Percentiles rank a stretch among this genome's conserved stretches.
phyloP scores from a whole-genome alignment of 345 rosid genomes.

The Ceriops zippeliana region DNA sequence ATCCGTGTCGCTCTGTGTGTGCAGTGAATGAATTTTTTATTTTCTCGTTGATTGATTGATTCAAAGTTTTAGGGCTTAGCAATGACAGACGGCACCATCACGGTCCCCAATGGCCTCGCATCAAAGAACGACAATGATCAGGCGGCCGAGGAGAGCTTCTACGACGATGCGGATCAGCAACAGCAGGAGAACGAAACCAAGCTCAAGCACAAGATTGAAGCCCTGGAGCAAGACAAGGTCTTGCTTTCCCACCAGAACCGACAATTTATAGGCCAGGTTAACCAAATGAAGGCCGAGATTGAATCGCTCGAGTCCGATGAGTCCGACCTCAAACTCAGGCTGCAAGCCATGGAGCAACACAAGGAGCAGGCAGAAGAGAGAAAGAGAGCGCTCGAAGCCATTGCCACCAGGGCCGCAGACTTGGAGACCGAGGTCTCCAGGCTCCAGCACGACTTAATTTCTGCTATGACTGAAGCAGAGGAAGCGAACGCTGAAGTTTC shows the following conservation, averaged over 20 bases:
- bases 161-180: constrained; percentile 24
- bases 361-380: constrained; percentile 50
- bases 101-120: constrained; percentile 30
- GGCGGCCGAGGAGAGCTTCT: constrained; percentile 26
- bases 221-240: constrained; percentile 48
- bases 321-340: constrained; percentile 36
- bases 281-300: constrained; percentile 32
- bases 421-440: constrained; percentile 57
- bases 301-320: constrained; percentile 38
- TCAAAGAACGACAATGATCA: constrained; percentile 24
- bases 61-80: constrained; percentile 2
- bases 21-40: too few species aligned
- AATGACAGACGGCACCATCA: constrained; percentile 45
- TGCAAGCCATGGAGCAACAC: constrained; percentile 44
- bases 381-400: constrained; percentile 41
- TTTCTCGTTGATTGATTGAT: too few species aligned
- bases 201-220: constrained; percentile 34
- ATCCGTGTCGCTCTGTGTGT: too few species aligned
- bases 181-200: constrained; percentile 25
- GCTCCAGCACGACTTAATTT: constrained; percentile 64
- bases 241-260: constrained; percentile 37
- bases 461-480: constrained; percentile 41
- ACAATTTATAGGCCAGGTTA: constrained; percentile 34
- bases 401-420: constrained; percentile 52
- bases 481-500: constrained; percentile 42